These are phyloP conservation scores for Verticillium dahliae DNA, from an alignment of 2,329 filamentous ascomycete genomes.

Conservation along the genomic window DNA sequence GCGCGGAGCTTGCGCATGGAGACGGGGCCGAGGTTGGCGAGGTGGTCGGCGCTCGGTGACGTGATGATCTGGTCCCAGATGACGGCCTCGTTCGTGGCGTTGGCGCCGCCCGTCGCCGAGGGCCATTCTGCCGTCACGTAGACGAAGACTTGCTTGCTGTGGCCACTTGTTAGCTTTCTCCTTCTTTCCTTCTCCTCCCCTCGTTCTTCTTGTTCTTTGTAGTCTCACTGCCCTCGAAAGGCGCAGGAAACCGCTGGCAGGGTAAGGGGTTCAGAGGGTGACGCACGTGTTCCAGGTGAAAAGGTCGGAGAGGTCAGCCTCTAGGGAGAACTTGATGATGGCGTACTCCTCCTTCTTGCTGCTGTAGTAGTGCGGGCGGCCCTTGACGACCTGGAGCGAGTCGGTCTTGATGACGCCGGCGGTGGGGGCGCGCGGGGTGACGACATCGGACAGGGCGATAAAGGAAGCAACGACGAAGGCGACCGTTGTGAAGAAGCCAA, in stretches of 20 bases:
- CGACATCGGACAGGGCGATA: slow-evolving; percentile 74
- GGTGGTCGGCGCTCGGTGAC: slow-evolving; percentile 57
- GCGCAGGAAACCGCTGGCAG: too few species aligned
- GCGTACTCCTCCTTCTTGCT: slow-evolving; percentile 93
- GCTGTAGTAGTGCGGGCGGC: slow-evolving; percentile 93
- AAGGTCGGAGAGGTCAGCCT: slow-evolving; percentile 82
- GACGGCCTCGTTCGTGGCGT: slow-evolving; percentile 62
- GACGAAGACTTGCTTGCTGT: slow-evolving; percentile 80
- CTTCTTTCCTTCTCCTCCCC: background rate
- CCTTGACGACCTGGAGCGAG: slow-evolving; percentile 83
- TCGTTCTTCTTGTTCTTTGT: too few species aligned
- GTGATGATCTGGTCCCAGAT: slow-evolving; percentile 97
- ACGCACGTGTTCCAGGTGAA: slow-evolving; percentile 90
- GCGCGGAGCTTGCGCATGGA: slow-evolving; percentile 56
- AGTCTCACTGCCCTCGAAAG: too few species aligned
- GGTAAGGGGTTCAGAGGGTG: background rate
- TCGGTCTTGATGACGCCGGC: slow-evolving; percentile 56
- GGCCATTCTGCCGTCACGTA: slow-evolving; percentile 82
- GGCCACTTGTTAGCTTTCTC: background rate
- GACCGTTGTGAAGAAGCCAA: slow-evolving; percentile 97
- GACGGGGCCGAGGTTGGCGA: slow-evolving; percentile 52
- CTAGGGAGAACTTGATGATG: slow-evolving; percentile 85
- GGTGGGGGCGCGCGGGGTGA: slow-evolving; percentile 61
- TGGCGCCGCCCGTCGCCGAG: slow-evolving; percentile 20
- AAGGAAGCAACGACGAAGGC: slow-evolving; percentile 73